These are phyloP conservation scores for Zelopaecilomyces penicillatus DNA, from an alignment of 2,329 filamentous ascomycete genomes.

Conservation along the genomic window DNA sequence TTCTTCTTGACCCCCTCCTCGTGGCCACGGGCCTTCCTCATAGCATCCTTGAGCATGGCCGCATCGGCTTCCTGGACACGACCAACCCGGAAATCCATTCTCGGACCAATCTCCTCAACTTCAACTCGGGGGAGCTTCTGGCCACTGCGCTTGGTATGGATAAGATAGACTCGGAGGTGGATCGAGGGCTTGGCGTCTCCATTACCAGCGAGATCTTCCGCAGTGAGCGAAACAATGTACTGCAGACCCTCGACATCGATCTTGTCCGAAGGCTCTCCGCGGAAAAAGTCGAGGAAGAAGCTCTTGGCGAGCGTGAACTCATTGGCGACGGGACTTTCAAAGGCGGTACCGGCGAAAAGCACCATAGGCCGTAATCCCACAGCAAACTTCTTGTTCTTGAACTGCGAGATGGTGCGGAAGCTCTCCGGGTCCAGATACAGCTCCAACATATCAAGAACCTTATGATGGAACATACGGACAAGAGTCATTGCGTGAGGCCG, in stretches of 20 bases:
- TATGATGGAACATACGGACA: conserved; percentile 72
- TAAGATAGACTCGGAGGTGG: conserved; percentile 72
- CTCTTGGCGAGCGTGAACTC: conserved; percentile 82
- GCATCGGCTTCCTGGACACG: conserved; percentile 71
- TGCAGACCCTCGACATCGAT: conserved; percentile 94
- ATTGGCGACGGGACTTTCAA: conserved; percentile 71
- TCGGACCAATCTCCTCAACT: conserved; percentile 88
- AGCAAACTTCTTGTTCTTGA: conserved; percentile 67
- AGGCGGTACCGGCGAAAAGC: conserved; percentile 80
- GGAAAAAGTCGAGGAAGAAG: conserved; percentile 85
- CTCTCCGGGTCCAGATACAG: conserved; percentile 69
- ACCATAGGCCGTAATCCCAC: conserved; percentile 84
- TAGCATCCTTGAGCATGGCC: conserved; percentile 75
- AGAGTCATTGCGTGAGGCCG: conserved; percentile 85
- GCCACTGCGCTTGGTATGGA: conserved; percentile 77
- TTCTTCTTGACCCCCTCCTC: conserved; percentile 93
- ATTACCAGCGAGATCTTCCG: conserved; percentile 50
- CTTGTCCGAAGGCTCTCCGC: conserved; percentile 63
- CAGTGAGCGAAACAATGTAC: conserved; percentile 76
- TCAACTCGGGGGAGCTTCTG: conserved; percentile 85
- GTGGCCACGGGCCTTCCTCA: conserved; percentile 71
- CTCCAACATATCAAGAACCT: conserved; percentile 92
- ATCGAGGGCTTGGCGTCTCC: conserved; percentile 46
- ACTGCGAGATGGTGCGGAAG: conserved; percentile 62
- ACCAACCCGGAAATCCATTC: conserved; percentile 85